These are phyloP conservation scores for Venturia effusa DNA, from an alignment of 2,329 filamentous ascomycete species.

Conservation along the genomic window DNA sequence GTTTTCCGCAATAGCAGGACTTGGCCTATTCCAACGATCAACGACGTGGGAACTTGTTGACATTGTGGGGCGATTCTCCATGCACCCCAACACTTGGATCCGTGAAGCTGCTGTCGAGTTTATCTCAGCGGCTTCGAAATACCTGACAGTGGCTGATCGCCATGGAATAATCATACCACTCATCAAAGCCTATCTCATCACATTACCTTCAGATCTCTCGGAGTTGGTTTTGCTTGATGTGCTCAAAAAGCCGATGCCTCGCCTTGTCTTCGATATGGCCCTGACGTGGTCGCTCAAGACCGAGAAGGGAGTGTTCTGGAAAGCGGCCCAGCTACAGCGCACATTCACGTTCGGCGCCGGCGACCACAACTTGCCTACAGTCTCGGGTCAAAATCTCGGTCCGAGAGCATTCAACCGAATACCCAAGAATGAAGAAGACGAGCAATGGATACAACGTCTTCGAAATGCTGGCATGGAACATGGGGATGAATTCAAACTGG, in stretches of 20 bases:
- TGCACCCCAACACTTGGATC: constrained; percentile 94
- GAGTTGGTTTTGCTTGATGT: constrained; percentile 69
- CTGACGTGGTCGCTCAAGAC: constrained; percentile 74
- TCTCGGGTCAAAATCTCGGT: constrained; percentile 46
- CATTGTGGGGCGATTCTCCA: constrained; percentile 70
- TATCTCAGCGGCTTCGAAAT: constrained; percentile 63
- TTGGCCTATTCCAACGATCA: constrained; percentile 75
- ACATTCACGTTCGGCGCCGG: constrained; percentile 56
- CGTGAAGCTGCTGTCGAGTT: constrained; percentile 82
- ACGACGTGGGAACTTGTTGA: constrained; percentile 84
- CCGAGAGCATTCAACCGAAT: constrained; percentile 50
- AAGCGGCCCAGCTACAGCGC: constrained; percentile 56
- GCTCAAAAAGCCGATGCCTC: constrained; percentile 69
- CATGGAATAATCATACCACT: constrained; percentile 76
- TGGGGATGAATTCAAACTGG: constrained; percentile 83
- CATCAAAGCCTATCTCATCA: constrained; percentile 71
- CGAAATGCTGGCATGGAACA: constrained; percentile 69
- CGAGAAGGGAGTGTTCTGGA: constrained; percentile 83
- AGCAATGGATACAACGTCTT: constrained; percentile 79
- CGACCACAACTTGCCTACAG: constrained; percentile 41
- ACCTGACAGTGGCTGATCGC: constrained; percentile 67
- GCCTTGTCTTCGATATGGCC: constrained; percentile 74
- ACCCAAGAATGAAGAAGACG: constrained; percentile 80
- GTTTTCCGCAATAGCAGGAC: constrained; percentile 73
- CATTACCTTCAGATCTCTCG: constrained; percentile 55